phyloP scores from a whole-genome alignment of 2,329 filamentous ascomycete species.

The Knoxdaviesia proteae region DNA sequence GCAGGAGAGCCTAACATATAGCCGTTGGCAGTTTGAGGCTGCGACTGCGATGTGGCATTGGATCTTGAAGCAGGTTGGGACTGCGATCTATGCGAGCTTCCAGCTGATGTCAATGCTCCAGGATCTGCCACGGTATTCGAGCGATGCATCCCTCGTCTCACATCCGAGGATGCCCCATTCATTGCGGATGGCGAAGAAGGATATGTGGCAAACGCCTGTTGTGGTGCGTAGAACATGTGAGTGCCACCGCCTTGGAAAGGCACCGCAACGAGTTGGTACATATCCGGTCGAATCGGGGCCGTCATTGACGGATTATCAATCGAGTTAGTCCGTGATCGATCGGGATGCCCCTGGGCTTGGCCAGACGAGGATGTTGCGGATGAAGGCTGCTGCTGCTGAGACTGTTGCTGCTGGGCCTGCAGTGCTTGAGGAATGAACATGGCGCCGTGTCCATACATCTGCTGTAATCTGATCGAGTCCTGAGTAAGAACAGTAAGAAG shows the following conservation, averaged over 20 bases:
- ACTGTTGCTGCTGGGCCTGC: slow-evolving; percentile 3
- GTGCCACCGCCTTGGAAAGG: slow-evolving; percentile 12
- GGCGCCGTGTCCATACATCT: too few species aligned
- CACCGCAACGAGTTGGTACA: slow-evolving; percentile 29
- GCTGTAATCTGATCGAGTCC: too few species aligned
- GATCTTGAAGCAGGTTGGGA: slow-evolving; percentile 41
- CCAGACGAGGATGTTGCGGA: neutral
- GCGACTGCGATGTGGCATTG: slow-evolving; percentile 3
- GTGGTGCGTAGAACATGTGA: slow-evolving; percentile 18
- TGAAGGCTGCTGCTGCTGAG: slow-evolving; percentile 13
- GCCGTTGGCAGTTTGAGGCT: slow-evolving; percentile 9
- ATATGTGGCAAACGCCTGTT: slow-evolving; percentile 25
- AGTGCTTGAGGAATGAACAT: neutral
- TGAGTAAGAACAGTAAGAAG: neutral
- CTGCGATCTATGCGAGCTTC: slow-evolving; percentile 39
- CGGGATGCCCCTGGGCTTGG: slow-evolving; percentile 10
- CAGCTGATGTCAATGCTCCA: slow-evolving; percentile 20
- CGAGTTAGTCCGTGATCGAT: slow-evolving; percentile 39
- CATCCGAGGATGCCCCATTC: slow-evolving; percentile 24
- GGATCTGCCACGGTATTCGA: slow-evolving; percentile 27
- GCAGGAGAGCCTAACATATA: too few species aligned
- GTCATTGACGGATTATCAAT: slow-evolving; percentile 40
- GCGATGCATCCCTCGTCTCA: slow-evolving; percentile 35
- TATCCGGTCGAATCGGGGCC: slow-evolving; percentile 33
- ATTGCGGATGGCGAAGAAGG: slow-evolving; percentile 33